These are phyloP conservation scores for Arachis monticola DNA, from an alignment of 331 rosid genomes.

Conservation along the genomic window DNA sequence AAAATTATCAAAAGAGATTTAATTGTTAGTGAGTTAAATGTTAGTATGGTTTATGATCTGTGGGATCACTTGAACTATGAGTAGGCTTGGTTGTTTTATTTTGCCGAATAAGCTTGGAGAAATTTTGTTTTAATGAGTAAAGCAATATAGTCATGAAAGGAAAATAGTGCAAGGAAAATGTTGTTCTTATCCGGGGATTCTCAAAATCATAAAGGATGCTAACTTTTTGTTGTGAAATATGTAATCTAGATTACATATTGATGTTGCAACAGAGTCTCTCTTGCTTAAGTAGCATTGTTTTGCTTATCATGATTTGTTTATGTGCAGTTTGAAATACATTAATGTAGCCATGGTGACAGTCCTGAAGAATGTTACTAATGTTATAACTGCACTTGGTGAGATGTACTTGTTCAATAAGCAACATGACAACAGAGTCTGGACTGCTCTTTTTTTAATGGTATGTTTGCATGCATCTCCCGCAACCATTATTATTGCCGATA, in stretches of 20 bases:
- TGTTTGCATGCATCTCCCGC: constrained; percentile 40
- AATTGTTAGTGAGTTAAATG: no score
- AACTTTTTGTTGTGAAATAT: constrained; percentile 13
- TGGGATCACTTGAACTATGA: no score
- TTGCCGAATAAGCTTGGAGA: not conserved
- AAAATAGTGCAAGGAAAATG: constrained; percentile 9
- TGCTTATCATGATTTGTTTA: constrained; percentile 37
- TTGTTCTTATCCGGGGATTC: constrained; percentile 10
- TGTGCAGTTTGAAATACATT: constrained; percentile 93
- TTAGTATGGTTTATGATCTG: no score
- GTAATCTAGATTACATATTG: constrained; percentile 17
- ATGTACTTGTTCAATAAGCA: constrained; percentile 93
- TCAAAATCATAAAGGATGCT: constrained; percentile 19
- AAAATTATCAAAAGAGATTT: no score
- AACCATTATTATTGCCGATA: constrained; percentile 1
- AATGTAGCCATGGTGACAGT: constrained; percentile 99
- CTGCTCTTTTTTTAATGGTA: constrained; percentile 97
- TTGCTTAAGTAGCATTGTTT: constrained; percentile 23
- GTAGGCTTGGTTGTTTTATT: not conserved
- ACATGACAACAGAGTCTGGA: constrained; percentile 91
- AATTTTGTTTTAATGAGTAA: constrained; percentile 8
- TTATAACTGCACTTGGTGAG: constrained; percentile 96
- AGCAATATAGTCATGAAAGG: constrained; percentile 30
- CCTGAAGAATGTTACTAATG: constrained; percentile 97
- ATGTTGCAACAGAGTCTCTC: not conserved